These are phyloP conservation scores for Pythium vanterpoolii DNA, from an alignment of 352 stramenopile species.

Conservation along the genomic window DNA sequence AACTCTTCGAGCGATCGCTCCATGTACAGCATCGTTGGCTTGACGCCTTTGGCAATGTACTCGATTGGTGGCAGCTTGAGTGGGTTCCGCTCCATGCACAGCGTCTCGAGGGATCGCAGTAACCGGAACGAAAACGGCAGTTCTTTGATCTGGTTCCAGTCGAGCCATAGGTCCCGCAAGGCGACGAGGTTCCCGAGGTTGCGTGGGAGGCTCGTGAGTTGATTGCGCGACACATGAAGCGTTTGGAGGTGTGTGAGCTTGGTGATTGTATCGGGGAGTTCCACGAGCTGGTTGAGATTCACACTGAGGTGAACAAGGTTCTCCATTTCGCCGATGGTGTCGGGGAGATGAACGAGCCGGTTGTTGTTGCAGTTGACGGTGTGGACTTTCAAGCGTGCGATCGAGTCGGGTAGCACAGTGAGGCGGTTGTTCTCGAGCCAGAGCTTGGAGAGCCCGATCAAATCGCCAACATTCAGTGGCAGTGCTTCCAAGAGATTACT, in stretches of 20 bases:
- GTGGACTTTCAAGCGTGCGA: constrained; percentile 31
- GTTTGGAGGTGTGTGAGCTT: constrained; percentile 31
- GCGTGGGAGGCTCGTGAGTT: constrained; percentile 37
- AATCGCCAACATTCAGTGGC: constrained; percentile 37
- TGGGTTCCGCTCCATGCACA: constrained; percentile 66
- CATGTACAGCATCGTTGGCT: constrained; percentile 48
- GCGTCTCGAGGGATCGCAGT: constrained; percentile 25
- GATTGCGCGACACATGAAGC: constrained; percentile 48
- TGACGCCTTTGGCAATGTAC: constrained; percentile 42
- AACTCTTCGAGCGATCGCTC: constrained; percentile 50
- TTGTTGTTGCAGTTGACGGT: constrained; percentile 51
- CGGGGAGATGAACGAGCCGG: constrained; percentile 29
- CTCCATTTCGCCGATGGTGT: constrained; percentile 36
- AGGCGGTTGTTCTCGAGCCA: constrained; percentile 56
- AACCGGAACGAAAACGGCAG: constrained; percentile 64
- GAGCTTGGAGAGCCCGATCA: constrained; percentile 36
- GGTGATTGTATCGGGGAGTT: constrained; percentile 41
- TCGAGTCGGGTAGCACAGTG: constrained; percentile 35
- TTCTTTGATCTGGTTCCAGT: constrained; percentile 64
- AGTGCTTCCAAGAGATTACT: constrained; percentile 48
- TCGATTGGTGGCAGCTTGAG: constrained; percentile 47
- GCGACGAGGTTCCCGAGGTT: constrained; percentile 43
- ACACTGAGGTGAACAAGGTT: constrained; percentile 40
- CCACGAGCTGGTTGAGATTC: constrained; percentile 50
- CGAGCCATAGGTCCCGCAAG: constrained; percentile 48